Percentiles rank a stretch among this genome's conserved stretches.
phyloP scores from a whole-genome alignment of 495 filamentous ascomycete species.

The Oidiodendron maius region DNA sequence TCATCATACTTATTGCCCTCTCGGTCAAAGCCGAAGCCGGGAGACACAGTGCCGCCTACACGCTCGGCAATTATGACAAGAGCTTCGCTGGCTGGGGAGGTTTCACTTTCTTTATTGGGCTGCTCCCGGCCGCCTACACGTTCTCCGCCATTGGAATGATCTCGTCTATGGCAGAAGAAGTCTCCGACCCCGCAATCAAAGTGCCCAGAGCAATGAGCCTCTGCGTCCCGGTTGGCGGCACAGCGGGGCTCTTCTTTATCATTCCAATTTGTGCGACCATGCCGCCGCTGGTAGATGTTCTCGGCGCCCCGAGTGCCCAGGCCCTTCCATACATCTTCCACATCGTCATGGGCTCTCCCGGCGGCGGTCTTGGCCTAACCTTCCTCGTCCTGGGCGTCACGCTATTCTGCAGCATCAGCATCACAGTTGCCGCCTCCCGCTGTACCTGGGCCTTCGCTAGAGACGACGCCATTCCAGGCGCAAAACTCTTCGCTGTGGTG shows the following conservation, averaged over 20 bases:
- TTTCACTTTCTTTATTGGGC: conserved; percentile 44
- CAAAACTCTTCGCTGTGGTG: conserved; percentile 27
- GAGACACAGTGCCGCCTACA: conserved; percentile 36
- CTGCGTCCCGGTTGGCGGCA: conserved; percentile 33
- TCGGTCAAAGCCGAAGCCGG: conserved; percentile 36
- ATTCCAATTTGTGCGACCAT: conserved; percentile 42
- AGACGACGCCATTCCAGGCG: conserved; percentile 33
- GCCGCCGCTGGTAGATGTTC: conserved; percentile 37
- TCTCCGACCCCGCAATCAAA: conserved; percentile 35
- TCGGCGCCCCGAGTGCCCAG: conserved; percentile 33
- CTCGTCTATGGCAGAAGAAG: conserved; percentile 47
- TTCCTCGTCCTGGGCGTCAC: conserved; percentile 33
- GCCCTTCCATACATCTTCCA: conserved; percentile 44
- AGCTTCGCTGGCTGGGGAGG: conserved; percentile 32
- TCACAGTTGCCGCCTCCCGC: conserved; percentile 46
- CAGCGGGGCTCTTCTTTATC: conserved; percentile 41
- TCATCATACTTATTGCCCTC: conserved; percentile 37
- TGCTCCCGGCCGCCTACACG: conserved; percentile 44
- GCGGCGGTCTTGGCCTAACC: conserved; percentile 32
- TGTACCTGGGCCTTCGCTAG: conserved; percentile 43
- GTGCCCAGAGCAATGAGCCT: conserved; percentile 40
- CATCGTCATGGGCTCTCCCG: conserved; percentile 38
- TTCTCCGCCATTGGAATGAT: conserved; percentile 49
- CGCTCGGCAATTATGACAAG: conserved; percentile 37
- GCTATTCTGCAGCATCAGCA: conserved; percentile 35